Percentiles rank a stretch among this genome's conserved stretches.
Evolutionary conservation across 2,329 filamentous ascomycete species (phyloP).

Genomic region (Alternaria infectoria): DNA sequence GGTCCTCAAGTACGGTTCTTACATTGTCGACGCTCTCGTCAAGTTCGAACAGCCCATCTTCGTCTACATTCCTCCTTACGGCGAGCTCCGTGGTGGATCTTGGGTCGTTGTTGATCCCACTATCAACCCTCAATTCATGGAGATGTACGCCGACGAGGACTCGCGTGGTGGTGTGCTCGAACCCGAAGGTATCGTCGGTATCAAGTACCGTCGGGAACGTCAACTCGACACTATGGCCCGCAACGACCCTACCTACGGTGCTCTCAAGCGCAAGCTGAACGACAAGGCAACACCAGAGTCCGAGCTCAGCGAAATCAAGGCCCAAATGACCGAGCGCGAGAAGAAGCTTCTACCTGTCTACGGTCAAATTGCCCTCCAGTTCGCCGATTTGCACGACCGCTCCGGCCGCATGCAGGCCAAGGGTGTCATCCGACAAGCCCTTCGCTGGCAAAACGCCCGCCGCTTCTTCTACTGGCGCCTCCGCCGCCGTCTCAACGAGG

Average conservation of each 20-base stretch:
- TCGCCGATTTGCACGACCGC: constrained; percentile 95
- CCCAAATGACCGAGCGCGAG: constrained; percentile 83
- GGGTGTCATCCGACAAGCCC: constrained; percentile 82
- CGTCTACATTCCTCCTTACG: constrained; percentile 96
- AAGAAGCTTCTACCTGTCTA: constrained; percentile 91
- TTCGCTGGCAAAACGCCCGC: constrained; percentile 87
- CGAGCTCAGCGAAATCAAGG: constrained; percentile 78
- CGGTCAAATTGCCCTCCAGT: constrained; percentile 92
- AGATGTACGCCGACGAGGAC: constrained; percentile 98
- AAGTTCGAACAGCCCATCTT: constrained; percentile 99
- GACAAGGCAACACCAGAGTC: constrained; percentile 73
- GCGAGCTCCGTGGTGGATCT: constrained; percentile 96
- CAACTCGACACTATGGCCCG: constrained; percentile 98
- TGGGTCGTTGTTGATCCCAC: constrained; percentile 99
- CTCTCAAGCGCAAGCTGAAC: constrained; percentile 79
- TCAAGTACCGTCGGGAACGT: constrained; percentile 98
- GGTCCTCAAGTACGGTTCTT: constrained; percentile 98
- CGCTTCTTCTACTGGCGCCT: constrained; percentile 99
- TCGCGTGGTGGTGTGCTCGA: constrained; percentile 96
- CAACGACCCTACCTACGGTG: constrained; percentile 81
- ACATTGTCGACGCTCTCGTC: constrained; percentile 97
- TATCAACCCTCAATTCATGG: constrained; percentile 96
- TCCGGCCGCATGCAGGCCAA: constrained; percentile 98
- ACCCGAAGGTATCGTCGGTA: constrained; percentile 96
- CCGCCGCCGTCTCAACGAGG: constrained; percentile 93